Conservation (phyloP, 208 protist species). For the Phytomonas sp. region DNA sequence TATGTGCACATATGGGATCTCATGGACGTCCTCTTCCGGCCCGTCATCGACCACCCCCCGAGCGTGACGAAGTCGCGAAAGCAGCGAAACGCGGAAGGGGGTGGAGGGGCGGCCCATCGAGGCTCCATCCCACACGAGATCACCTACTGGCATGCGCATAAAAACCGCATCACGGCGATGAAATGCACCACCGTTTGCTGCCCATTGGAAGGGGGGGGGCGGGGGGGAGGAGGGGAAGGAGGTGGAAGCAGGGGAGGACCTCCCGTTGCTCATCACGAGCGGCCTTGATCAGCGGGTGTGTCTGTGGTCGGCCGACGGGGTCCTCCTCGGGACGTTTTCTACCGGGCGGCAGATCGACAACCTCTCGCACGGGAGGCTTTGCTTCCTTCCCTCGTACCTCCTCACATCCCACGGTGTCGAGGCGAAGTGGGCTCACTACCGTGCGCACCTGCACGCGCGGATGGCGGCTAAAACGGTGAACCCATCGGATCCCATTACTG, state of each 20-base stretch:
- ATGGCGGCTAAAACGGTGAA: not conserved
- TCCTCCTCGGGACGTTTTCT: constrained; percentile 29
- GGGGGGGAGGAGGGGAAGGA: no score
- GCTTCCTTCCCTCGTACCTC: constrained; percentile 24
- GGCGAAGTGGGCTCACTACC: constrained; percentile 19
- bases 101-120: not conserved
- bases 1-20: not conserved
- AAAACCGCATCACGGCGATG: constrained; percentile 22
- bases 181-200: constrained; percentile 6
- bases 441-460: constrained; percentile 16
- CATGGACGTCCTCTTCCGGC: not conserved
- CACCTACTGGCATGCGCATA: constrained; percentile 21
- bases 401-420: not conserved
- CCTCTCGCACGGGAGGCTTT: constrained; percentile 21
- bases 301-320: constrained; percentile 40
- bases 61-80: not conserved
- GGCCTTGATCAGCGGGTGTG: constrained; percentile 18
- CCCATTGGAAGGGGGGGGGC: not conserved
- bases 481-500: not conserved
- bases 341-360: constrained; percentile 35
- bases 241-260: not conserved
- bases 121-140: constrained; percentile 20
- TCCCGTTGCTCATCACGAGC: constrained; percentile 29
- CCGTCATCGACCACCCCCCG: not conserved
- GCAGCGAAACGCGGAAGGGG: not conserved